phyloP scores from a whole-genome alignment of 345 rosid species.

The Salix udensis region DNA sequence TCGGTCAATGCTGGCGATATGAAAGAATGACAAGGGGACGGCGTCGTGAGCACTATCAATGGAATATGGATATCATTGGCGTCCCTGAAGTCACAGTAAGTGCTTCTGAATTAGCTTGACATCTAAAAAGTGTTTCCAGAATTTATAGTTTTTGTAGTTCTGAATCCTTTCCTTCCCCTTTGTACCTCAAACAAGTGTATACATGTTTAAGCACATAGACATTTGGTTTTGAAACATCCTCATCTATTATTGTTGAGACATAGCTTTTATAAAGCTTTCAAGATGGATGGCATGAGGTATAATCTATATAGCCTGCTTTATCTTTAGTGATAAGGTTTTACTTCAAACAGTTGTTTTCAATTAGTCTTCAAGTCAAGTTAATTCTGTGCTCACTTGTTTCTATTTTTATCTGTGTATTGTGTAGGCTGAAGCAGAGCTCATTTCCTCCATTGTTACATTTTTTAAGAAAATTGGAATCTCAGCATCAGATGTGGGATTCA shows the following conservation, averaged over 20 bases:
- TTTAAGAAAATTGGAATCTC: slow-evolving; percentile 82
- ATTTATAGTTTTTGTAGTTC: not conserved
- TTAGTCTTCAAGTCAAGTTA: not conserved
- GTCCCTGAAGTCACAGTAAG: slow-evolving; percentile 78
- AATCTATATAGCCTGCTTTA: not conserved
- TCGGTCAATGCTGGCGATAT: slow-evolving; percentile 97
- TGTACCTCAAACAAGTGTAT: not conserved
- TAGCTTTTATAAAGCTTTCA: not conserved
- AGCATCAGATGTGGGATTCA: slow-evolving; percentile 82
- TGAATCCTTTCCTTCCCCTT: not conserved
- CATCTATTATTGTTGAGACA: not conserved
- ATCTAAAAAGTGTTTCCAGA: not conserved
- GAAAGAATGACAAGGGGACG: slow-evolving; percentile 98
- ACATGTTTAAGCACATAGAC: not conserved
- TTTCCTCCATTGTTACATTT: slow-evolving; percentile 73
- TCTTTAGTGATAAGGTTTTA: not conserved
- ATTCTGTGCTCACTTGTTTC: not conserved
- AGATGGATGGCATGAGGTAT: not conserved
- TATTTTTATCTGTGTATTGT: not conserved
- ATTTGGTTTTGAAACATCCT: not conserved
- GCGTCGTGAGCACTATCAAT: slow-evolving; percentile 94
- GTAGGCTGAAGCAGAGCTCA: slow-evolving; percentile 95
- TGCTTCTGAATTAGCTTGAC: slow-evolving; percentile 14
- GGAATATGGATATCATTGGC: slow-evolving; percentile 99
- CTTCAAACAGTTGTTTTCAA: not conserved